Evolutionary conservation across 169 alveolate species (phyloP), one percentile per base, ranked within the genome.

Genomic region (Sarcocystis neurona): DNA sequence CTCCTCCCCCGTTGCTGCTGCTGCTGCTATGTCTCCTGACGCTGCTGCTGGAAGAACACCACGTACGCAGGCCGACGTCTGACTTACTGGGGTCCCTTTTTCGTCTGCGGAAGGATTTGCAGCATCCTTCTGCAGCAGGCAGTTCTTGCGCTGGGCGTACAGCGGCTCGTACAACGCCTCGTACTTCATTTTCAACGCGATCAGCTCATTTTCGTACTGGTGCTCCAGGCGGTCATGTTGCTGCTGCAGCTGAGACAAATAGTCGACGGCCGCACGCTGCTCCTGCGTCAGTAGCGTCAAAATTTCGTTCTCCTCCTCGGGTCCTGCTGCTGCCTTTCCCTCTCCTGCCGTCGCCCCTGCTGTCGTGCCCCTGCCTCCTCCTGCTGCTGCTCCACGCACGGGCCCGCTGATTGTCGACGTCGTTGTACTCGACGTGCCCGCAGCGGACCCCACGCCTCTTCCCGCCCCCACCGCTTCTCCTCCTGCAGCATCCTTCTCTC

Each of bases 271-370:
- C 27, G 2, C 56, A 1, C 34, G 20, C 82, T 72, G 82, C 53
- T 72, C 82, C 34, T 27, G 20, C 53, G 82, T 39, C 82, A 72
- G 23, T 6, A 48, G 5, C 43, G 27, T 43, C 39, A 41, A 37
- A 72, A 72, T 72, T 56, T 72, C 82, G 82, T 72, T 72, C 82
- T 72, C 82, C 53, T 72, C 82, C 4, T 41, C 53, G 82, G 34
- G 37, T 53, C 66, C 66, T 53, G 66, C 30, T 15, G 66, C 12
- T 15, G 23, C 66, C n/a, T n/a, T n/a, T n/a, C n/a, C n/a, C n/a
- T n/a, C n/a, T n/a, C n/a, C n/a, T n/a, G n/a, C n/a, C n/a, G n/a
- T n/a, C 66, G 30, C 66, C 66, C 66, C 66, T 53, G 66, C 66
- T 53, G 66, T 53, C 66, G 12, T 53, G 12, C 66, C 66, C 66